These are phyloP conservation scores for Phylloboletellus chloephorus DNA, from an alignment of 1,284 basidiomycete species.

Conservation along the genomic window DNA sequence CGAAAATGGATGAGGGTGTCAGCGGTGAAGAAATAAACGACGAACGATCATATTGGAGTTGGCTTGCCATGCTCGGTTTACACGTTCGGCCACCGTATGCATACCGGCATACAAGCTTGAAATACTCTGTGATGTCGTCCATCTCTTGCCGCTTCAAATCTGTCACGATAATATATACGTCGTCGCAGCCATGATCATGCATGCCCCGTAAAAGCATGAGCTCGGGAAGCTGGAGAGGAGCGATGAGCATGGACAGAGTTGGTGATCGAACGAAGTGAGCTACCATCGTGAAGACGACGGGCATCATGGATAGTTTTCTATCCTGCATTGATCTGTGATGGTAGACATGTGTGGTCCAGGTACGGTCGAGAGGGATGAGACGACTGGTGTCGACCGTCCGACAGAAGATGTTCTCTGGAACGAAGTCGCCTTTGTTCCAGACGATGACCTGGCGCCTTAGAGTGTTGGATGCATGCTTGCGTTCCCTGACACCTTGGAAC, in stretches of 20 bases:
- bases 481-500: constrained; percentile 62
- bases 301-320: constrained; percentile 67
- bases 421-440: constrained; percentile 73
- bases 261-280: constrained; percentile 15
- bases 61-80: constrained; percentile 59
- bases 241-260: constrained; percentile 10
- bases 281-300: constrained; percentile 73
- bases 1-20: constrained; percentile 10
- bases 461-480: constrained; percentile 48
- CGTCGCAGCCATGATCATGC: constrained; percentile 71
- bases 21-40: constrained; percentile 9
- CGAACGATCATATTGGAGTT: constrained; percentile 63
- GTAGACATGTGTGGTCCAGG: constrained; percentile 73
- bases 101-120: constrained; percentile 61
- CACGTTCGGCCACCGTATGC: constrained; percentile 54
- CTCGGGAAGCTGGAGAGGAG: constrained; percentile 53
- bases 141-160: constrained; percentile 70
- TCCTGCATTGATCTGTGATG: constrained; percentile 69
- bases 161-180: constrained; percentile 69
- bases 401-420: constrained; percentile 70
- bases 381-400: constrained; percentile 69
- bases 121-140: constrained; percentile 71
- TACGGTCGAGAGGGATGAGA: constrained; percentile 68
- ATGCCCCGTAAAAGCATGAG: constrained; percentile 71
- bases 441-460: constrained; percentile 55